These are phyloP conservation scores for Sclerotinia borealis DNA, from an alignment of 2,329 filamentous ascomycete genomes.

Conservation along the genomic window DNA sequence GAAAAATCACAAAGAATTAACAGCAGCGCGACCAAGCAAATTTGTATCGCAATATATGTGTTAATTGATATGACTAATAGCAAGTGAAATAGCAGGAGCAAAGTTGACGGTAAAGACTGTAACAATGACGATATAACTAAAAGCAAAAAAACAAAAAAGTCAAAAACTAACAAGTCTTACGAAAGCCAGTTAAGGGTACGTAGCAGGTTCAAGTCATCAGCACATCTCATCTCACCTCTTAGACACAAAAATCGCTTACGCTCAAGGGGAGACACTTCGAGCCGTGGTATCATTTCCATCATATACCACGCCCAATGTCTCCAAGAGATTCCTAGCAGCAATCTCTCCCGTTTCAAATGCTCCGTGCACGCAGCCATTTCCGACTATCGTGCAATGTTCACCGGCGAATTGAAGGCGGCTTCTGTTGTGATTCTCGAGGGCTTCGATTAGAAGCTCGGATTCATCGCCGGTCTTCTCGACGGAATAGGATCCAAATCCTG, in stretches of 20 bases:
- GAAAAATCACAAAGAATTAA: too few relatives aligned
- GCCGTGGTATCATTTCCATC: conserved; percentile 31
- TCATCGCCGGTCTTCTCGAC: conserved; percentile 41
- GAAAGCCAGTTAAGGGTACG: conserved; percentile 8
- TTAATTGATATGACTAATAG: background rate
- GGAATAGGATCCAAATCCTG: conserved; percentile 39
- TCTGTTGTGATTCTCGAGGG: conserved; percentile 34
- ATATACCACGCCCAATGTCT: conserved; percentile 33
- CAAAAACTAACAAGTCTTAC: conserved; percentile 11
- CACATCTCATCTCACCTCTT: conserved; percentile 3
- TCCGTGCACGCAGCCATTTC: conserved; percentile 40
- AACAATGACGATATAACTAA: background rate
- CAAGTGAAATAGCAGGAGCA: background rate
- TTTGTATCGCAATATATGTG: background rate
- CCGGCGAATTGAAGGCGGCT: conserved; percentile 39
- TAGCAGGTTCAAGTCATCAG: conserved; percentile 11
- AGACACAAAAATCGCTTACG: conserved; percentile 3
- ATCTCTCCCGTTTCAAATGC: conserved; percentile 40
- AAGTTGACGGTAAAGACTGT: background rate
- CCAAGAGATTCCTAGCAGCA: conserved; percentile 36
- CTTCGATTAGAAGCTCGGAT: conserved; percentile 33
- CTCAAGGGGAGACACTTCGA: conserved; percentile 19
- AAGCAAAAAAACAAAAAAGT: background rate
- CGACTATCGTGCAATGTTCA: conserved; percentile 36
- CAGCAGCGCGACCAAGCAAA: too few relatives aligned